Percentiles rank a stretch among this genome's conserved stretches.
These are phyloP conservation scores for Plenodomus lindquistii DNA, from an alignment of 2,329 filamentous ascomycete genomes.

Conservation along the genomic window DNA sequence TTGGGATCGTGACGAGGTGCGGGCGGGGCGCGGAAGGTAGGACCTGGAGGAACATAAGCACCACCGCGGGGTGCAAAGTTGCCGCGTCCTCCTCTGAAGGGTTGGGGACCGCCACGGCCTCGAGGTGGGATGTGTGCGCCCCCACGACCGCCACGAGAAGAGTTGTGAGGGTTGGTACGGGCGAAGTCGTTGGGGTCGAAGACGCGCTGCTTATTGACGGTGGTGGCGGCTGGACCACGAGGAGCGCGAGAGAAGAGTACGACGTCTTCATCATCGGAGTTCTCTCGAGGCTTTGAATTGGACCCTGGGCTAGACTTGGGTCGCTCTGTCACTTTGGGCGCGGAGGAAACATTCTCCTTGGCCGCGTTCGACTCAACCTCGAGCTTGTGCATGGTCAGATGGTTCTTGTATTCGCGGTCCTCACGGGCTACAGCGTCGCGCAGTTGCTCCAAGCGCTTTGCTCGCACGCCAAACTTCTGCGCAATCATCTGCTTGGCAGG, in stretches of 20 bases:
- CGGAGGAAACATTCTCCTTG: constrained; percentile 15
- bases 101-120: constrained; percentile 27
- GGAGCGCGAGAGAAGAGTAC: constrained; percentile 45
- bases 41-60: constrained; percentile 35
- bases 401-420: constrained; percentile 52
- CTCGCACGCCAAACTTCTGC: constrained; percentile 55
- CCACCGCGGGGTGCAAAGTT: constrained; percentile 36
- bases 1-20: constrained; percentile 40
- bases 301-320: constrained; percentile 33
- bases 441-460: constrained; percentile 55
- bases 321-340: constrained; percentile 23
- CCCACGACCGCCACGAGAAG: constrained; percentile 39
- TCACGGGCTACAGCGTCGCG: constrained; percentile 54
- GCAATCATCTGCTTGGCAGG: constrained; percentile 50
- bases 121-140: constrained; percentile 21
- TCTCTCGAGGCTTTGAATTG: constrained; percentile 21
- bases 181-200: constrained; percentile 55
- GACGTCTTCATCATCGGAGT: constrained; percentile 45
- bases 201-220: constrained; percentile 37
- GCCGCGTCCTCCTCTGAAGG: constrained; percentile 34
- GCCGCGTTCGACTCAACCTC: constrained; percentile 33
- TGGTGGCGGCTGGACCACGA: constrained; percentile 36
- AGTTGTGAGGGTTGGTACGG: constrained; percentile 39
- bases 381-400: constrained; percentile 43
- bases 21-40: constrained; percentile 29